Base-by-base conservation (phyloP, 768 basidiomycete genomes). In the Pulveroboletus sp. region DNA sequence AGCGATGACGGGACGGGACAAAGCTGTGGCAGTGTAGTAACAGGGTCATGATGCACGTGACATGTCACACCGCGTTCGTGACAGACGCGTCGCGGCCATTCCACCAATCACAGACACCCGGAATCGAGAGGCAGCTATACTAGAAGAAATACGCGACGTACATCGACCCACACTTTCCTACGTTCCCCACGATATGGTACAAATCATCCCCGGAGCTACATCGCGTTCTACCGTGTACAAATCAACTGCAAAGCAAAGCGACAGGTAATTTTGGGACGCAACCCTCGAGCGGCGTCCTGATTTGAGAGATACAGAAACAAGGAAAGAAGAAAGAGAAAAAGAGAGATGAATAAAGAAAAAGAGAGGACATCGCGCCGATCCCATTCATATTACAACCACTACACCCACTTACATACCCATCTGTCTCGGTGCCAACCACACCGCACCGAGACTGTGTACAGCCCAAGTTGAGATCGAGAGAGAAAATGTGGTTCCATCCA, bases 11-110 rank as follows among this genome's bases (percentile, higher is more conserved):
- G n/a, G n/a, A n/a, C n/a, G n/a, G n/a, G 43, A 41, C 34, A 14
- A 19, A 19, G 10, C 13, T 40, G 56, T 56, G 62, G 61, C 62
- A 14, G 53, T 62, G 61, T 29, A 14, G 45, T 48, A 13, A 61
- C 45, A 38, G 25, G 40, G 49, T 46, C 25, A 49, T 52, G 3
- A 16, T 20, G 53, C 65, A 66, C 59, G 61, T 68, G 65, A 3
- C 9, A 0, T 14, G 66, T 68, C 66, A 68, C 64, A 40, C 5
- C 64, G 64, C 52, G 64, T 68, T 38, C 12, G 55, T 52, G 56
- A 61, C 56, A 36, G 50, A 35, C 64, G 63, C 63, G 64, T 53
- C 56, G 49, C 54, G 55, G 51, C 40, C 9, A 44, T 23, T 21
- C 41, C 21, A 32, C 49, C 49, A 35, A 33, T n/a, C 36, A 44